A percentile compares a stretch with the other conserved stretches of the same genome.
phyloP scores from a whole-genome alignment of 768 basidiomycete genomes.

The Phlebiopsis gigantea region DNA sequence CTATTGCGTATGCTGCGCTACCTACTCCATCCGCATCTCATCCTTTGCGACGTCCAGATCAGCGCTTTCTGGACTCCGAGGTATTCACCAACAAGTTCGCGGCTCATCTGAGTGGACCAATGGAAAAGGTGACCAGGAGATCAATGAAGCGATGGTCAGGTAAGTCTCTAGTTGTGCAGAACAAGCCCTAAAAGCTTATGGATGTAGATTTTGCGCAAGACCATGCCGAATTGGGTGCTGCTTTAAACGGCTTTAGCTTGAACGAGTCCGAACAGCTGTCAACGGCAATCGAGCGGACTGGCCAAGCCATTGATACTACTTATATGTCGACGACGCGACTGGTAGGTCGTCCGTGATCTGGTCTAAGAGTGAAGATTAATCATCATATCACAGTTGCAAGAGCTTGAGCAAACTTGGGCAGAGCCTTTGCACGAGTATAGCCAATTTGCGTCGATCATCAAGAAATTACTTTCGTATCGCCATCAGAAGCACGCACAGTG shows the following conservation, averaged over 20 bases:
- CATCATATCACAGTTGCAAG: constrained; percentile 60
- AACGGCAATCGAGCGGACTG: constrained; percentile 91
- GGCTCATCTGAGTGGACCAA: constrained; percentile 81
- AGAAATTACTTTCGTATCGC: constrained; percentile 87
- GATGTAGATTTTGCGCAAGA: constrained; percentile 73
- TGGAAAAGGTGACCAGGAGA: constrained; percentile 95
- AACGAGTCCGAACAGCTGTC: constrained; percentile 74
- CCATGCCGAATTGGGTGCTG: constrained; percentile 86
- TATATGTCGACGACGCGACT: constrained; percentile 90
- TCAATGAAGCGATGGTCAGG: constrained; percentile 94
- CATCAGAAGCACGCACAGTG: constrained; percentile 98
- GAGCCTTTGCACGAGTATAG: constrained; percentile 95
- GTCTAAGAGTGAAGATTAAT: neutral
- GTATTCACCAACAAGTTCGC: constrained; percentile 95
- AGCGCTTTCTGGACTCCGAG: constrained; percentile 94
- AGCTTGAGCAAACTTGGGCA: constrained; percentile 91
- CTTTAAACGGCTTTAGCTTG: constrained; percentile 88
- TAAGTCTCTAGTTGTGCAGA: constrained; percentile 28
- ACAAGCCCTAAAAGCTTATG: neutral
- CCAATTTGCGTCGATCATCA: constrained; percentile 93
- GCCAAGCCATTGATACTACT: constrained; percentile 92
- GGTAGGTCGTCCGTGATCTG: constrained; percentile 38
- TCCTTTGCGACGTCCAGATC: constrained; percentile 88
- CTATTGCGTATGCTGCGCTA: constrained; percentile 74
- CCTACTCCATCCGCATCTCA: constrained; percentile 88